Evolutionary conservation across 2,329 filamentous ascomycete genomes (phyloP).

Genomic region (Beauveria australis): DNA sequence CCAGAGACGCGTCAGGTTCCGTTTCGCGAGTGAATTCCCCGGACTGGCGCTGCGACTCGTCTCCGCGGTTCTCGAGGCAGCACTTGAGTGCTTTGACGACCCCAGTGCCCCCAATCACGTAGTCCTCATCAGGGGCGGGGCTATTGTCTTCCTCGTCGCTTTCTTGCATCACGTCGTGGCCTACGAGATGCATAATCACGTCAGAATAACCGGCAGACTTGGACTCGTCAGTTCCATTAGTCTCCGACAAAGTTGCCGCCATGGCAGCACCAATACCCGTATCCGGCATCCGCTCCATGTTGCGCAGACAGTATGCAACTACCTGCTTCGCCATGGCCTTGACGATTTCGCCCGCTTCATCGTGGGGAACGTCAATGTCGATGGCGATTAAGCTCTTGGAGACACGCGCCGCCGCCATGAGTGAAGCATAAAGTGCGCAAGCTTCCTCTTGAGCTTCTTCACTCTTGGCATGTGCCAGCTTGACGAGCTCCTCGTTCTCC

Average conservation of each 20-base stretch:
- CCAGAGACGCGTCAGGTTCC: constrained; percentile 40
- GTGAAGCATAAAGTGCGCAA: constrained; percentile 83
- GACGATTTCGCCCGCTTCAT: constrained; percentile 79
- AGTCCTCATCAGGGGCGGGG: constrained; percentile 78
- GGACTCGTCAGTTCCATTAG: constrained; percentile 21
- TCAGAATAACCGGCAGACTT: constrained; percentile 53
- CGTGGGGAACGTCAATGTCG: constrained; percentile 79
- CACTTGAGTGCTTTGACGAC: constrained; percentile 91
- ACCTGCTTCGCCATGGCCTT: constrained; percentile 89
- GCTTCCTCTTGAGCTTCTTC: constrained; percentile 85
- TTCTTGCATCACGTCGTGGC: constrained; percentile 47
- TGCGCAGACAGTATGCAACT: constrained; percentile 87
- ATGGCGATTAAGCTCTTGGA: constrained; percentile 79
- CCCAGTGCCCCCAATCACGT: constrained; percentile 90
- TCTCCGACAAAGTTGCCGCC: constrained; percentile 34
- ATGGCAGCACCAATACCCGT: constrained; percentile 46
- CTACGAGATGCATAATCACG: constrained; percentile 79
- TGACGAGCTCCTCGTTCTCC: constrained; percentile 66
- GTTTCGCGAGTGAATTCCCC: constrained; percentile 45
- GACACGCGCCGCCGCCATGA: constrained; percentile 79
- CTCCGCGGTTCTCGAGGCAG: constrained; percentile 71
- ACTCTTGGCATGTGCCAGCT: constrained; percentile 65
- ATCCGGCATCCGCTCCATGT: constrained; percentile 74
- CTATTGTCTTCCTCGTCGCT: constrained; percentile 55
- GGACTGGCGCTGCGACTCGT: constrained; percentile 49